Conservation (phyloP, 2,329 filamentous ascomycete species). For the Fusarium nematophilum region DNA sequence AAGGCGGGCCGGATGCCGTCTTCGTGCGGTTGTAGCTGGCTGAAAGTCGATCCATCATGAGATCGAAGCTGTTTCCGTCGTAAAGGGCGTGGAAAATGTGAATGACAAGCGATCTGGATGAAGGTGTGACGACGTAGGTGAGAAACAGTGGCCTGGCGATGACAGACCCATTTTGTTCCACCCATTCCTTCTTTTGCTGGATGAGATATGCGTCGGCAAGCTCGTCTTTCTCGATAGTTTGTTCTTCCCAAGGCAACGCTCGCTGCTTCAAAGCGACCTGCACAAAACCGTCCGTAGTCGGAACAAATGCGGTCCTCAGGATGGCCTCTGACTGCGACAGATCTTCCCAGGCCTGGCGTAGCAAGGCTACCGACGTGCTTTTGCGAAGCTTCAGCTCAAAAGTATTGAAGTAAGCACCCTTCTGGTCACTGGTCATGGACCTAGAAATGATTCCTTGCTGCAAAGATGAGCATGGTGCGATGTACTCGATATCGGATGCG, state of each 20-base stretch:
- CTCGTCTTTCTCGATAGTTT: slow-evolving; percentile 42
- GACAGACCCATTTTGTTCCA: slow-evolving; percentile 57
- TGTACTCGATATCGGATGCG: slow-evolving; percentile 71
- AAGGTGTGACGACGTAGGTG: slow-evolving; percentile 59
- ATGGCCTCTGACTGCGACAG: slow-evolving; percentile 68
- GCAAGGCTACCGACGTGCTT: slow-evolving; percentile 54
- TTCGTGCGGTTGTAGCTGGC: slow-evolving; percentile 32
- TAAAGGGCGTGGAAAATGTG: slow-evolving; percentile 89
- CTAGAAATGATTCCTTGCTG: slow-evolving; percentile 88
- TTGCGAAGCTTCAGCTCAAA: slow-evolving; percentile 71
- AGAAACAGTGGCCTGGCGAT: slow-evolving; percentile 34
- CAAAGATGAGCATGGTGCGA: slow-evolving; percentile 85
- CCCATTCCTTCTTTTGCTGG: slow-evolving; percentile 62
- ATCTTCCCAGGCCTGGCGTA: slow-evolving; percentile 69
- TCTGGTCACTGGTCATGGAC: slow-evolving; percentile 65
- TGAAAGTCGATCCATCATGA: slow-evolving; percentile 71
- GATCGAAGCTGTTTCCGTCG: slow-evolving; percentile 81
- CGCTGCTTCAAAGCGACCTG: slow-evolving; percentile 72
- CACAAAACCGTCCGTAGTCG: slow-evolving; percentile 79
- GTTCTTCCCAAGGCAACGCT: slow-evolving; percentile 57
- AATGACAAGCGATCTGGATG: slow-evolving; percentile 61
- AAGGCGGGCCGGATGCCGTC: slow-evolving; percentile 59
- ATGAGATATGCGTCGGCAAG: slow-evolving; percentile 49
- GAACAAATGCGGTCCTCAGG: slow-evolving; percentile 77
- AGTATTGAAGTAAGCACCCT: slow-evolving; percentile 78